Evolutionary conservation across 345 rosid genomes (phyloP).

Genomic region (Bruguiera sexangula): DNA sequence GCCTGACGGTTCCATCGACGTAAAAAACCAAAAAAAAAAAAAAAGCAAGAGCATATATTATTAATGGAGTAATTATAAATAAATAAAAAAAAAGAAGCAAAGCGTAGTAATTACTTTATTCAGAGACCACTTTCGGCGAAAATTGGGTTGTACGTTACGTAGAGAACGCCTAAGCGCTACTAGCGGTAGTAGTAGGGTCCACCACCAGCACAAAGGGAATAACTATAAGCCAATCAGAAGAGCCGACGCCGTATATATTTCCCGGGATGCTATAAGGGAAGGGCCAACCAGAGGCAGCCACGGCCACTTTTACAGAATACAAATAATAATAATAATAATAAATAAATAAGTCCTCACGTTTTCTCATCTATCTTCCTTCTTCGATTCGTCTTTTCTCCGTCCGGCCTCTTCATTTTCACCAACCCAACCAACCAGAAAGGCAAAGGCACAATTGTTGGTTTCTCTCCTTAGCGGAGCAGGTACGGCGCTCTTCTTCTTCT

Average conservation of each 20-base stretch:
- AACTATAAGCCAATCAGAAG: neutral
- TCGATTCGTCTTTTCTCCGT: neutral
- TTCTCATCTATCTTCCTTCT: neutral
- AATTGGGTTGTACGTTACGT: neutral
- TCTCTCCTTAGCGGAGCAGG: too few relatives aligned
- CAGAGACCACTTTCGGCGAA: neutral
- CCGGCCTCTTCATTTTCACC: neutral
- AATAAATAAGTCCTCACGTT: slow-evolving; percentile 19
- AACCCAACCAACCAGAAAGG: neutral
- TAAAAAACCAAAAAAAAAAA: neutral
- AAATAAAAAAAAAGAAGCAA: neutral
- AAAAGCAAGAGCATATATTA: too few relatives aligned
- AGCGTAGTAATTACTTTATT: neutral
- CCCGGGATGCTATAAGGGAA: neutral
- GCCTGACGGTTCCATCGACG: neutral
- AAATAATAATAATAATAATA: neutral
- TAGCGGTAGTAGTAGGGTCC: neutral
- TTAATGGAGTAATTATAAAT: neutral
- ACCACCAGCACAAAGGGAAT: neutral
- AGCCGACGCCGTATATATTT: too few relatives aligned
- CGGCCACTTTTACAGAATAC: slow-evolving; percentile 20
- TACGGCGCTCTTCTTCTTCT: too few relatives aligned
- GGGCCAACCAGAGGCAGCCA: neutral
- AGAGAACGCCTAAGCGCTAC: neutral
- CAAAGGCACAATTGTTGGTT: too few relatives aligned